Percentiles rank a stretch among this genome's conserved stretches.
phyloP scores from a whole-genome alignment of 352 stramenopile genomes.

The Globisporangium camurandrum region DNA sequence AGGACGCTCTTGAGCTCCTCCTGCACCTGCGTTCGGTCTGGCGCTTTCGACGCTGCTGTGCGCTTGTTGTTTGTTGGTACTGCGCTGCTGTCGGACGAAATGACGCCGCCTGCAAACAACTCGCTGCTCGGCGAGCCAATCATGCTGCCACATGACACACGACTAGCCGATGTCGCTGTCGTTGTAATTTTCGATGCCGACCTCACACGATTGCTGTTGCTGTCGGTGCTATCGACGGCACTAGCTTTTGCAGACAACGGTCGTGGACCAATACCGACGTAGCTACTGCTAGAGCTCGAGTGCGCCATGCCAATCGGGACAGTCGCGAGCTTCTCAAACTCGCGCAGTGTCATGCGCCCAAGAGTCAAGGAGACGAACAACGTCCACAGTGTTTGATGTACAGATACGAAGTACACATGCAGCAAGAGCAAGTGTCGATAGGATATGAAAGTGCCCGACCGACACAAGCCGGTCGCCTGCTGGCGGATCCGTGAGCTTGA shows the following conservation, averaged over 20 bases:
- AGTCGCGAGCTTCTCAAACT: slow-evolving; percentile 65
- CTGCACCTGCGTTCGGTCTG: slow-evolving; percentile 51
- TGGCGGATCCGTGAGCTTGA: slow-evolving; percentile 37
- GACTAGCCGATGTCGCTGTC: background rate
- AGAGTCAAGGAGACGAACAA: slow-evolving; percentile 33
- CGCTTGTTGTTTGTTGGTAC: no score
- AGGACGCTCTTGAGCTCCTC: slow-evolving; percentile 64
- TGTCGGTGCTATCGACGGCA: no score
- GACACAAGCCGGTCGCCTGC: slow-evolving; percentile 42
- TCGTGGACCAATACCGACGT: background rate
- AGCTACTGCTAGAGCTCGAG: slow-evolving; percentile 2
- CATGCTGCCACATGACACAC: slow-evolving; percentile 1
- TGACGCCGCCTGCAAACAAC: slow-evolving; percentile 1
- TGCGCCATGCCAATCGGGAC: slow-evolving; percentile 31
- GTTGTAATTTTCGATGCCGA: background rate
- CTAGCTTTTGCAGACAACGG: slow-evolving; percentile 4
- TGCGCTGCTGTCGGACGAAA: background rate
- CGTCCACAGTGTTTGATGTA: slow-evolving; percentile 5
- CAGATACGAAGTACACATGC: background rate
- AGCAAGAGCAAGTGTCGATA: slow-evolving; percentile 5
- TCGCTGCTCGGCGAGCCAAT: slow-evolving; percentile 1
- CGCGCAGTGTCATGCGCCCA: slow-evolving; percentile 34
- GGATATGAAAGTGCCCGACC: slow-evolving; percentile 76
- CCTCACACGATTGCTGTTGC: background rate
- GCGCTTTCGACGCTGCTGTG: slow-evolving; percentile 19